Base-by-base conservation (phyloP, 352 stramenopile genomes). In the Hyaloperonospora arabidopsidis region DNA sequence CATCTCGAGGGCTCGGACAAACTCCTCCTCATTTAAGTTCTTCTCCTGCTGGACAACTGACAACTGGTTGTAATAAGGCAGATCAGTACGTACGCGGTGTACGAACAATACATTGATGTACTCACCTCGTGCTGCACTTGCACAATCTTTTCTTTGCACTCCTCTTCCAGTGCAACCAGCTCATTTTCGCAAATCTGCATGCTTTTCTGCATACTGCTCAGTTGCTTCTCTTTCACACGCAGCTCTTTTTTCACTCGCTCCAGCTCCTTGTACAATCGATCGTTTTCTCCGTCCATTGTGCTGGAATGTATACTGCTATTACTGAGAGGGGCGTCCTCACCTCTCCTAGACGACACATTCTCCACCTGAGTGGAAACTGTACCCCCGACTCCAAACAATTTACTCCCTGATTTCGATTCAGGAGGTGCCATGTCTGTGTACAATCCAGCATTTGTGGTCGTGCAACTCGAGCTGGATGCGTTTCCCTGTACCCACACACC, bases 131-230 rank as follows among this genome's bases (percentile, higher is more conserved):
- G 59, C 17, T 89, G 79, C 12, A 79, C 67, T 44, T 88, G 72
- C 6, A 67, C 67, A 19, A 93, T 70, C 51, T 87, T 88, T 32
- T 70, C 61, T 19, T 70, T 81, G 65, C 80, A 91, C 48, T 93
- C 83, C 14, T 71, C 55, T 52, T 89, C 83, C 12, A 93, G 63
- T 18, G 76, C 83, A 21, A 87, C 73, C 13, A 91, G 69, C 59
- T 93, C 83, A 46, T 91, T 74, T 54, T 93, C 78, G 43, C 68
- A 87, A 23, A 86, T 70, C 28, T 75, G 55, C 35, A 87, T 50
- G 49, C 68, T 85, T 45, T 80, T 76, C 54, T 90, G 74, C 0
- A 66, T 68, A 17, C 63, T 76, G 32, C 50, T 61, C 7, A 91
- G 51, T 25, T 74, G 63, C 44, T 86, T 86, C 12, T 93, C 83